These are phyloP conservation scores for Nakazawaea wyomingensis DNA, from an alignment of 805 yeast genomes.

Conservation along the genomic window DNA sequence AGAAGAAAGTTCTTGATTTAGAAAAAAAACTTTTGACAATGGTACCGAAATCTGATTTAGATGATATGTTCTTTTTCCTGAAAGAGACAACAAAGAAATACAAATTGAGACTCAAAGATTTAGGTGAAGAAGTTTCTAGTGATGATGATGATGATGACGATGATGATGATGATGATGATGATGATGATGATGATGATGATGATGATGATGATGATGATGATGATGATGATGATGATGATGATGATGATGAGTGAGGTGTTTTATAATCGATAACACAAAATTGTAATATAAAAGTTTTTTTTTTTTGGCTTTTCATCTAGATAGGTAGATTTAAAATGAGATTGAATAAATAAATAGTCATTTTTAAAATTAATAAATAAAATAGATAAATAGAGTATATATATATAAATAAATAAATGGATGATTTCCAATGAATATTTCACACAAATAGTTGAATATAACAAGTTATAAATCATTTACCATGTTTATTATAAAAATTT, in stretches of 20 bases:
- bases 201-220: too few species aligned
- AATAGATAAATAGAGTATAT: too few species aligned
- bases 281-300: too few species aligned
- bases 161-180: constrained; percentile 50
- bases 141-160: constrained; percentile 69
- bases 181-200: constrained; percentile 20
- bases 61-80: constrained; percentile 71
- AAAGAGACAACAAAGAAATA: constrained; percentile 60
- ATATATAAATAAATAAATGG: neutral
- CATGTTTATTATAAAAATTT: constrained; percentile 21
- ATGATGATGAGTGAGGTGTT: too few species aligned
- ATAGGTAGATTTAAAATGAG: too few species aligned
- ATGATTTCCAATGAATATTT: too few species aligned
- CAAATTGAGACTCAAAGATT: constrained; percentile 41
- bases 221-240: too few species aligned
- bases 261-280: too few species aligned
- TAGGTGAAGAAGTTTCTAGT: constrained; percentile 61
- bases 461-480: too few species aligned
- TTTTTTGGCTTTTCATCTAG: too few species aligned
- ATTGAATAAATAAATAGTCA: neutral
- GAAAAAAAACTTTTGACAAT: constrained; percentile 15
- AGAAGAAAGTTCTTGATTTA: constrained; percentile 2
- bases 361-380: neutral
- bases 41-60: constrained; percentile 53
- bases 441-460: too few species aligned